Evolutionary conservation across 1,284 basidiomycete genomes (phyloP), one percentile per base, ranked within the genome.

Genomic region (Cystobasidium pallidum): DNA sequence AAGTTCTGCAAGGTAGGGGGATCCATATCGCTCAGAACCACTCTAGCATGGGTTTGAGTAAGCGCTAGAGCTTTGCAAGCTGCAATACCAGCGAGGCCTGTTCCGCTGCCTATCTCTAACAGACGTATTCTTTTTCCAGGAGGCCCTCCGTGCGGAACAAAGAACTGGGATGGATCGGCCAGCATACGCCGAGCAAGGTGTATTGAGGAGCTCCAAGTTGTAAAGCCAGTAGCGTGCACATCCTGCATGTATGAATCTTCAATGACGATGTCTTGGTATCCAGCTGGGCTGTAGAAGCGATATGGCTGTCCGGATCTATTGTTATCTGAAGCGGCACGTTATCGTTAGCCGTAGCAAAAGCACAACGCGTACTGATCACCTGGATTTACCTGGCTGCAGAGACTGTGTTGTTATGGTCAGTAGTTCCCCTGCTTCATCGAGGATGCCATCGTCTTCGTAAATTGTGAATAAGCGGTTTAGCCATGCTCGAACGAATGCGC

Each of bases 21-120:
- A 26, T 71, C 68, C 36, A 54, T 54, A 51, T 71, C 68, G 51
- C 47, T 71, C 24, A 71, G 39, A 7, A 32, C 17, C 10, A 70
- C 54, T n/a, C 43, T 26, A 17, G 55, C 55, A 17, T 28, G n/a
- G 15, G 13, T 28, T 15, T 26, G 26, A 15, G 47, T 34, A n/a
- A 32, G 55, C 34, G 19, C 1, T 21, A 61, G 58, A 36, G 67
- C 67, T 51, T 39, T 34, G 13, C n/a, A 32, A 19, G 57, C 58
- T 26, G 67, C 67, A 19, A 71, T 63, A 17, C 68, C 68, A 36
- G 61, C 68, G 28, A 71, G 55, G n/a, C 68, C 68, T 10, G 68
- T 71, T n/a, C 68, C 68, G 30, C 68, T 71, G n/a, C 68, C 68
- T 2, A 71, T 13, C 34, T 71, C 68, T 11, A 71, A 26, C 6